Evolutionary conservation across 2,329 filamentous ascomycete genomes (phyloP), one percentile per base, ranked within the genome.

Genomic region (Aspergillus costaricaensis): DNA sequence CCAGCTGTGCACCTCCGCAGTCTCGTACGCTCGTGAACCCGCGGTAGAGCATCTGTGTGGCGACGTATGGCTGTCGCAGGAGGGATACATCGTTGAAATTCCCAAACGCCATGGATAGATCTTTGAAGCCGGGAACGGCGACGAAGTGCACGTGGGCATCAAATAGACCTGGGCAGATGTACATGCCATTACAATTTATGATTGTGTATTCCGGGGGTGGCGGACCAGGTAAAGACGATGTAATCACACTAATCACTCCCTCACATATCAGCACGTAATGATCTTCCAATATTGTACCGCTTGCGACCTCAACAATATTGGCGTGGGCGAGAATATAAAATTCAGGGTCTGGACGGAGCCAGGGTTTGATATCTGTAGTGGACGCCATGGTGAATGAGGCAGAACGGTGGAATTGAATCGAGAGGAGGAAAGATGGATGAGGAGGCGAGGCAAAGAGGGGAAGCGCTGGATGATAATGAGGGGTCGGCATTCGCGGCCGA

Each of bases 1-100:
- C 82, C 0, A 82, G 71, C 0, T 77, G 76, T 1, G 85, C 85
- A 4, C 86, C 86, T 0, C 85, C 85, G 36, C 82, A 85, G 67
- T 88, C 85, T 3, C 86, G 79, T 2, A 85, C 78, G 1, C 78
- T 83, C 1, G 86, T 88, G 72, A 87, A 88, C 1, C 86, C 85
- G 17, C 85, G 79, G 43, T 74, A 70, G 0, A 88, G 77, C 74
- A 86, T 86, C 59, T 83, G 77, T 5, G 66, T 60, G 7, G 67
- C 60, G 17, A 69, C 60, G 49, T 63, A 60, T 12, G 65, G 62
- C 39, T 68, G 65, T 0, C 68, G 66, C 8, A 69, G 60, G 3
- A 70, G 64, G 25, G 65, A 62, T 0, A 67, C 63, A 23, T 67
- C 62, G 21, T 70, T 64, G 9, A 65, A 62, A 32, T 68, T 70